Base-by-base conservation (phyloP, 2,329 filamentous ascomycete genomes). In the Pseudogymnoascus sp. region DNA sequence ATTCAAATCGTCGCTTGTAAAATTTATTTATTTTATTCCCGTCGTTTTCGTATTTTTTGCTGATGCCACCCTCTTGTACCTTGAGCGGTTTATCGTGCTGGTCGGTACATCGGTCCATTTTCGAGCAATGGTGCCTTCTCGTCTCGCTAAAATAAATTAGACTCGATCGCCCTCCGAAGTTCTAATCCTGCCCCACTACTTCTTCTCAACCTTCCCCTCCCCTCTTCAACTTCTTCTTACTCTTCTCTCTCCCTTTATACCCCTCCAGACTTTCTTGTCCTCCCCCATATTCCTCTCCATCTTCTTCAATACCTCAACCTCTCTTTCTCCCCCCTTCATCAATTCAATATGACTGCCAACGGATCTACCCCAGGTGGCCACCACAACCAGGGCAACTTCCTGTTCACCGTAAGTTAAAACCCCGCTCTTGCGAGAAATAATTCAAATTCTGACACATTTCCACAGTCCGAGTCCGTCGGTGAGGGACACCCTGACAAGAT, bases 401-500 rank as follows among this genome's bases (percentile, higher is more conserved):
- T 93, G 69, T 93, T 93, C 84, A 94, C 90, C 72, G 84, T 86
- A 80, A 77, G 79, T 70, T 64, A 36, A 25, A 59, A 48, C 52
- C 29, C 48, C 29, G 52, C 21, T 58, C 18, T 36, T 4, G 42
- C 37, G 52, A 25, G 36, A 31, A 60, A 60, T 55, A n/a, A 18
- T 12, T 37, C 10, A 36, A 60, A 58, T 66, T 68, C 61, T 70
- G 58, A 29, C 25, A 13, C 7, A 29, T 61, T 40, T 40, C 61
- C 60, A 7, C 66, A 87, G 84, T 94, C 89, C 77, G 90, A 94
- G 79, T 92, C 89, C 63, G 90, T 93, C 73, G 90, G 89, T 75
- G 90, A 93, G 80, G 89, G 90, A 70, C 92, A 96, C 81, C 90
- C 92, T 73, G 92, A 96, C 79, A 96, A 96, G 88, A 96, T 96